Conservation (phyloP, 116 monocot genomes). For the Dioscorea cayenensis region DNA sequence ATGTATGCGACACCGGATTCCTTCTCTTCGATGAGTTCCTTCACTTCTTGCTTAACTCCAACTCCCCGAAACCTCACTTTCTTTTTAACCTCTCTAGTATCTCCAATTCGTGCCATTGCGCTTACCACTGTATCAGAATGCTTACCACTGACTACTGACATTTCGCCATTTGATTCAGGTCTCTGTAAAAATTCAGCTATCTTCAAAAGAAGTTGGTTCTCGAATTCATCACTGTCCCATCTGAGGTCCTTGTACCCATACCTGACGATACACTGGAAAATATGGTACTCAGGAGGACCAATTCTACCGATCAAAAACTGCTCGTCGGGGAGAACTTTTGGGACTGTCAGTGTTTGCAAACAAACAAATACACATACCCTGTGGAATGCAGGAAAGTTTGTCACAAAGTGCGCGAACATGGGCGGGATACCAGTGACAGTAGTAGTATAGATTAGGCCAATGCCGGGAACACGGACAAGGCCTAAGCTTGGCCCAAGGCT, state of each 20-base stretch:
- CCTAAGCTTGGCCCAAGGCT: conserved; percentile 38
- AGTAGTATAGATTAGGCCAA: conserved; percentile 53
- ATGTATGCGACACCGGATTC: conserved; percentile 72
- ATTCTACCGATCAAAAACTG: conserved; percentile 47
- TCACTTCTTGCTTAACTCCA: conserved; percentile 33
- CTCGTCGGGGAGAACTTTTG: conserved; percentile 40
- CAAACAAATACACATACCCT: conserved; percentile 52
- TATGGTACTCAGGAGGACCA: conserved; percentile 24
- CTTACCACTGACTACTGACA: conserved; percentile 9
- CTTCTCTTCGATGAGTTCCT: conserved; percentile 49
- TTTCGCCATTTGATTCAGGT: background rate
- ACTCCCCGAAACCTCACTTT: conserved; percentile 16
- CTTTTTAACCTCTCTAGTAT: conserved; percentile 4
- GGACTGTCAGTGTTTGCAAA: conserved; percentile 37
- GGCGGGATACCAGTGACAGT: conserved; percentile 40
- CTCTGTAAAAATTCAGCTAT: conserved; percentile 50
- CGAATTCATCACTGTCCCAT: conserved; percentile 45
- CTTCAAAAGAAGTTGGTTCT: conserved; percentile 57
- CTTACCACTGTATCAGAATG: conserved; percentile 8
- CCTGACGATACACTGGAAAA: conserved; percentile 50
- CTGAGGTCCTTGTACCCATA: conserved; percentile 68
- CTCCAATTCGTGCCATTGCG: background rate
- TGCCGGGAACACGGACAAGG: conserved; percentile 62
- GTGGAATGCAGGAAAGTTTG: conserved; percentile 82
- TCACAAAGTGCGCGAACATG: conserved; percentile 77